These are phyloP conservation scores for Populus hybrid DNA, from an alignment of 441 rosid species.

Conservation along the genomic window DNA sequence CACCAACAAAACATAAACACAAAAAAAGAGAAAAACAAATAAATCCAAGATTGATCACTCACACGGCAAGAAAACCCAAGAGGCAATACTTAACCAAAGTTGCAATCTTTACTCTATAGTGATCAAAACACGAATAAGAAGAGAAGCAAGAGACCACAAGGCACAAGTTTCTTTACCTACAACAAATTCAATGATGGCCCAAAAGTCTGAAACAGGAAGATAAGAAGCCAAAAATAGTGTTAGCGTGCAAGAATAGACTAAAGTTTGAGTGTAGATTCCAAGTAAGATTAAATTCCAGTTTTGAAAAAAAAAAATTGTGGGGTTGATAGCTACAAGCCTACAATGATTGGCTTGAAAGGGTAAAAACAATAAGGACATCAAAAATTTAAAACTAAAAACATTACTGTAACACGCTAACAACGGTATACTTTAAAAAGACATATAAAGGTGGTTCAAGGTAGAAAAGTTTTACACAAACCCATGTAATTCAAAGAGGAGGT, in stretches of 20 bases:
- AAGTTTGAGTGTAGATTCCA: conserved; percentile 25
- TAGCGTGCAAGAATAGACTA: conserved; percentile 30
- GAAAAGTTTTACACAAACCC: not conserved
- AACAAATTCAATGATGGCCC: conserved; percentile 12
- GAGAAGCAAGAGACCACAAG: not conserved
- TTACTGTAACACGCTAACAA: not conserved
- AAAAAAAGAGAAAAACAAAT: not conserved
- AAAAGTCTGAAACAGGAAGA: not conserved
- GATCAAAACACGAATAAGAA: not conserved
- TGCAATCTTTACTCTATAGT: not conserved
- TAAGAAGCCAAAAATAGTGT: not conserved
- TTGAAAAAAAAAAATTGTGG: not conserved
- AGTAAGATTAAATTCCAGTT: not conserved
- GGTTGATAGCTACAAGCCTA: not conserved
- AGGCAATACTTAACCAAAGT: not conserved
- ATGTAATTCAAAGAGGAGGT: not conserved
- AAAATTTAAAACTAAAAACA: not conserved
- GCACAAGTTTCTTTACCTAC: conserved; percentile 10
- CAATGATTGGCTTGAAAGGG: not conserved
- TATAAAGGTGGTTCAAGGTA: not conserved
- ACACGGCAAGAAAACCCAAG: not conserved
- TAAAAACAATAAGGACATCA: not conserved
- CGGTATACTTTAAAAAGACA: not conserved
- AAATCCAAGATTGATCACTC: conserved; percentile 1
- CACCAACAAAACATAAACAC: not conserved